Conservation (phyloP, 169 alveolate species). For the Cytauxzoon felis region DNA sequence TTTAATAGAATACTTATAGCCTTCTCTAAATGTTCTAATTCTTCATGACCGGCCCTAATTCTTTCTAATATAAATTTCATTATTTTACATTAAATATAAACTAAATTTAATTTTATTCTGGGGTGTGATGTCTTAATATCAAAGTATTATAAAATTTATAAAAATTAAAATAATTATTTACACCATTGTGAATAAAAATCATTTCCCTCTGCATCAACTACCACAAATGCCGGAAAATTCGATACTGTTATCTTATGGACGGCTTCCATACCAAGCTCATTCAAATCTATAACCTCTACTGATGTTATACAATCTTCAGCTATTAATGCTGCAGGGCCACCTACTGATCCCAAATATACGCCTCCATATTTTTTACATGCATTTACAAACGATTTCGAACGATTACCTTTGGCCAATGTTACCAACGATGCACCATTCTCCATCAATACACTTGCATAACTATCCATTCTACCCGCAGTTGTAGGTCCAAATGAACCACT, state of each 20-base stretch:
- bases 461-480: slow-evolving; percentile 88
- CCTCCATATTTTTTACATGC: slow-evolving; percentile 83
- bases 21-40: slow-evolving; percentile 62
- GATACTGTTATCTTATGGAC: slow-evolving; percentile 82
- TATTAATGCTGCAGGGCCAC: slow-evolving; percentile 87
- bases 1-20: slow-evolving; percentile 49
- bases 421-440: slow-evolving; percentile 77
- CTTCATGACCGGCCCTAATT: slow-evolving; percentile 63
- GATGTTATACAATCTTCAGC: slow-evolving; percentile 77
- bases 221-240: slow-evolving; percentile 85
- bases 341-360: slow-evolving; percentile 80
- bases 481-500: slow-evolving; percentile 89
- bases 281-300: slow-evolving; percentile 74
- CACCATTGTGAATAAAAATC: slow-evolving; percentile 79
- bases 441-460: slow-evolving; percentile 75
- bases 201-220: slow-evolving; percentile 82
- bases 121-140: neutral
- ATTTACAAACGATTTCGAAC: slow-evolving; percentile 70
- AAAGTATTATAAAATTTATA: slow-evolving; percentile 1
- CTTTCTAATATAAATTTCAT: slow-evolving; percentile 60
- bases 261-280: slow-evolving; percentile 80
- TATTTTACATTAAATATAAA: neutral
- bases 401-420: slow-evolving; percentile 82
- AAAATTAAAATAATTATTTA: slow-evolving; percentile 1
- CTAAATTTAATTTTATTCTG: neutral